Percentiles rank a stretch among this genome's conserved stretches.
phyloP scores from a whole-genome alignment of 768 basidiomycete genomes.

The Artomyces pyxidatus region DNA sequence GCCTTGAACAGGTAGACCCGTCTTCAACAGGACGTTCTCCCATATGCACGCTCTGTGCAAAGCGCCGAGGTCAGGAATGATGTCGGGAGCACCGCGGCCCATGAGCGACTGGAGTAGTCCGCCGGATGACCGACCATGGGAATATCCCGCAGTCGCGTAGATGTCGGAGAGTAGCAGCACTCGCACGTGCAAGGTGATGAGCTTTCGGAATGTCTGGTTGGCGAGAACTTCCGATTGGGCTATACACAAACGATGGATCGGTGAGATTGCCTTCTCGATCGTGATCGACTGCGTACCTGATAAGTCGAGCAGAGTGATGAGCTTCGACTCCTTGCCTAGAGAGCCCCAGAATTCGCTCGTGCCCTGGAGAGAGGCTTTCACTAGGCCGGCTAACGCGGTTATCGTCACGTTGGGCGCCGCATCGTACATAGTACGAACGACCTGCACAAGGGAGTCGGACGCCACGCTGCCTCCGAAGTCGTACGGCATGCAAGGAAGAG shows the following conservation, averaged over 20 bases:
- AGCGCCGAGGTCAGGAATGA: constrained; percentile 65
- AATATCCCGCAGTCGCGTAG: constrained; percentile 74
- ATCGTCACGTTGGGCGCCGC: constrained; percentile 74
- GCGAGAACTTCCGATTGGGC: constrained; percentile 41
- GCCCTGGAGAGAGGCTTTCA: constrained; percentile 58
- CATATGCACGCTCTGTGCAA: constrained; percentile 78
- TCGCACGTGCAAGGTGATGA: constrained; percentile 71
- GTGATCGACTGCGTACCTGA: constrained; percentile 10
- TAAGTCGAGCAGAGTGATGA: constrained; percentile 57
- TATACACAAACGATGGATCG: constrained; percentile 17
- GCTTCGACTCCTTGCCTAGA: constrained; percentile 45
- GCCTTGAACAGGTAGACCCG: constrained; percentile 33
- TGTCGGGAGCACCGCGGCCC: constrained; percentile 49
- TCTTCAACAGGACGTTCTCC: constrained; percentile 79
- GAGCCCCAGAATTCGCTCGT: constrained; percentile 67
- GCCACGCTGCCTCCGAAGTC: constrained; percentile 81
- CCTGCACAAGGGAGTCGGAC: constrained; percentile 81
- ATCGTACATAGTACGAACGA: constrained; percentile 85
- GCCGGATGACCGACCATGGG: constrained; percentile 71
- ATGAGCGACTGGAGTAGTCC: constrained; percentile 70
- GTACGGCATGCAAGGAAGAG: constrained; percentile 80
- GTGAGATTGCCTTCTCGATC: not conserved
- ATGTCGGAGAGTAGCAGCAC: constrained; percentile 82
- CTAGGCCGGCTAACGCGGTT: constrained; percentile 57
- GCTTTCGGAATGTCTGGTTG: constrained; percentile 60